Evolutionary conservation across 768 basidiomycete genomes (phyloP).

Genomic region (Serendipita sp.): DNA sequence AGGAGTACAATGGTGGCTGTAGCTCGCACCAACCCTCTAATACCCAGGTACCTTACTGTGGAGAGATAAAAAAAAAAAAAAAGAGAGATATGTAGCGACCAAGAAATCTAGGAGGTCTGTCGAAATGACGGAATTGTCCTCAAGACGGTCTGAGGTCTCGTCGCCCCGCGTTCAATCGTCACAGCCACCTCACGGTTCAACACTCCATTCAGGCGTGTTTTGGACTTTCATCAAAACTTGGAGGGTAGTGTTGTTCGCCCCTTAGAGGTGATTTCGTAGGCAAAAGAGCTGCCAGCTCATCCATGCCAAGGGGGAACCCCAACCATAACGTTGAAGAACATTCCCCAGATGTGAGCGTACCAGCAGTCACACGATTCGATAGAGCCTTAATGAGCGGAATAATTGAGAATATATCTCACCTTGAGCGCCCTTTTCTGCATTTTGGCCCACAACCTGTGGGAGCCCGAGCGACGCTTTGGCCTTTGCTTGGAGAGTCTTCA

Average conservation of each 20-base stretch:
- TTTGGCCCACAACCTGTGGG: background rate
- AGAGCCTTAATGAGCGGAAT: background rate
- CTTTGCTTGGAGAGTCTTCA: background rate
- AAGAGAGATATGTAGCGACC: background rate
- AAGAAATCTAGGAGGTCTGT: background rate
- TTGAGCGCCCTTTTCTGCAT: slow-evolving; percentile 2
- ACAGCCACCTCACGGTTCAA: slow-evolving; percentile 1
- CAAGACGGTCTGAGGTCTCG: background rate
- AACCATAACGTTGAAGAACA: background rate
- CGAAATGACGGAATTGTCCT: background rate
- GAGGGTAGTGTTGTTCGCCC: background rate
- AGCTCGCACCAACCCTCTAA: too few relatives aligned
- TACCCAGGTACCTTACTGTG: too few relatives aligned
- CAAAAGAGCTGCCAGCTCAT: background rate
- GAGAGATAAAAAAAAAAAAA: background rate
- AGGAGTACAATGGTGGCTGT: too few relatives aligned
- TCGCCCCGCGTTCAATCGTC: slow-evolving; percentile 2
- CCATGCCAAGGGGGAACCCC: background rate
- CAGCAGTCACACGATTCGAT: background rate
- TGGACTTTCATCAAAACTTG: background rate
- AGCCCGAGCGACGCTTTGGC: background rate
- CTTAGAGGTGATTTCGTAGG: too few relatives aligned
- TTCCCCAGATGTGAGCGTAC: background rate
- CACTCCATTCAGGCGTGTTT: background rate
- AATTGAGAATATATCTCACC: background rate